phyloP scores from a whole-genome alignment of 352 stramenopile species.

The Peronospora tabacina region DNA sequence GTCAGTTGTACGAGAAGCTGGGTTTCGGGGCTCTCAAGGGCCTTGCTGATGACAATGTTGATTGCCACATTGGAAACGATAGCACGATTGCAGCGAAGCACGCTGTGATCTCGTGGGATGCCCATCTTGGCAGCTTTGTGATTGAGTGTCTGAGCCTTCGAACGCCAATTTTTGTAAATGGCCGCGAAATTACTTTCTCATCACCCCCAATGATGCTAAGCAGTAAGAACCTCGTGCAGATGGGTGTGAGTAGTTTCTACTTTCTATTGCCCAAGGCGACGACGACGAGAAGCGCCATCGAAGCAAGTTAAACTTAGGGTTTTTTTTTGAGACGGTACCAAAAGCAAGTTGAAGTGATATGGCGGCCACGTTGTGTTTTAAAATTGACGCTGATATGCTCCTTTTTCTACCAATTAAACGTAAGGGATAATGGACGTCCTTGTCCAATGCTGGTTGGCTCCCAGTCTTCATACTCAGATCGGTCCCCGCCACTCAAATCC shows the following conservation, averaged over 20 bases:
- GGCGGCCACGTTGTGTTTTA: constrained; percentile 2
- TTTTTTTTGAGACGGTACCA: no score
- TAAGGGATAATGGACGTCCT: background rate
- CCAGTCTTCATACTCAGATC: constrained; percentile 20
- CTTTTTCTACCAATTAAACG: constrained; percentile 18
- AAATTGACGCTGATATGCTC: background rate
- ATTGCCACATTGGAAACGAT: constrained; percentile 73
- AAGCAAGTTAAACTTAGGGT: constrained; percentile 3
- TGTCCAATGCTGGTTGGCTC: constrained; percentile 22
- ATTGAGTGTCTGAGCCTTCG: constrained; percentile 59
- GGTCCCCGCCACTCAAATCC: constrained; percentile 6
- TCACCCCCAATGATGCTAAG: constrained; percentile 36
- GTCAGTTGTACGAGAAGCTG: constrained; percentile 47
- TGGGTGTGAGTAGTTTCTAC: constrained; percentile 62
- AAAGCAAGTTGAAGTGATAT: constrained; percentile 10
- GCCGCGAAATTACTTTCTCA: constrained; percentile 38
- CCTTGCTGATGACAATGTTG: constrained; percentile 40
- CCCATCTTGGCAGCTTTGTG: constrained; percentile 35
- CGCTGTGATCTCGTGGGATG: constrained; percentile 64
- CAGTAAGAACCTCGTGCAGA: constrained; percentile 54
- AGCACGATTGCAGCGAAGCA: constrained; percentile 46
- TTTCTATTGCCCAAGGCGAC: constrained; percentile 61
- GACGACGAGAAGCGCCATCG: background rate
- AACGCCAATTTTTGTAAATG: constrained; percentile 61
- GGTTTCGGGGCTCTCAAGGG: constrained; percentile 41